Conservation (phyloP, 1,284 basidiomycete genomes). For the Cryptococcus sp. region DNA sequence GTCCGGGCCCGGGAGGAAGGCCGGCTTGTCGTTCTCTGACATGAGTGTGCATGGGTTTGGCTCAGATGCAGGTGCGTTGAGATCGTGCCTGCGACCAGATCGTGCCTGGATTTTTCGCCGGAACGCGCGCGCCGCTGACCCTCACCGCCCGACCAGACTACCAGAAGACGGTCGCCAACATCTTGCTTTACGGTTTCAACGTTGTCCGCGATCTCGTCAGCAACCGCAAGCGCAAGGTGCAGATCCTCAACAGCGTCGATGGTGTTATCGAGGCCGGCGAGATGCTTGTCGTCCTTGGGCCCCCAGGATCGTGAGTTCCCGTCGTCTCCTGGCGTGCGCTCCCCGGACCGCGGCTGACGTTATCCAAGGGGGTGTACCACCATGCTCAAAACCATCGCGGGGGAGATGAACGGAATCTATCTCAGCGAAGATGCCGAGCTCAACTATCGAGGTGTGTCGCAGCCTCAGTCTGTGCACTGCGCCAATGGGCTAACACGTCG, state of each 20-base stretch:
- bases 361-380: conserved; percentile 59
- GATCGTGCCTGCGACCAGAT: background rate
- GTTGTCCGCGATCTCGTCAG: conserved; percentile 43
- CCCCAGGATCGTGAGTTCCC: conserved; percentile 57
- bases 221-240: conserved; percentile 49
- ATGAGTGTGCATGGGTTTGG: conserved; percentile 51
- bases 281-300: conserved; percentile 57
- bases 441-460: conserved; percentile 46
- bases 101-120: background rate
- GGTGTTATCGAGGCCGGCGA: conserved; percentile 54
- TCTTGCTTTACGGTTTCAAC: conserved; percentile 44
- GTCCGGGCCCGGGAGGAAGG: conserved; percentile 38
- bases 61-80: conserved; percentile 35
- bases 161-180: conserved; percentile 54
- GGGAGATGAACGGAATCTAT: conserved; percentile 55
- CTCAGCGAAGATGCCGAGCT: conserved; percentile 47
- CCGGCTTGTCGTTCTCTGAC: conserved; percentile 51
- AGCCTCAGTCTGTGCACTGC: background rate
- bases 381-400: conserved; percentile 56
- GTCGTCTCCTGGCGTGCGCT: background rate
- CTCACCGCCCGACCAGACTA: too few species aligned
- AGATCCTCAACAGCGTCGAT: conserved; percentile 54
- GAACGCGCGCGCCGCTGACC: background rate
- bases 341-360: background rate
- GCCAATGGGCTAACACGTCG: background rate